A percentile compares a stretch with the other conserved stretches of the same genome.
Evolutionary conservation across 2,329 filamentous ascomycete genomes (phyloP).

Genomic region (Amesomyces nigricolor): DNA sequence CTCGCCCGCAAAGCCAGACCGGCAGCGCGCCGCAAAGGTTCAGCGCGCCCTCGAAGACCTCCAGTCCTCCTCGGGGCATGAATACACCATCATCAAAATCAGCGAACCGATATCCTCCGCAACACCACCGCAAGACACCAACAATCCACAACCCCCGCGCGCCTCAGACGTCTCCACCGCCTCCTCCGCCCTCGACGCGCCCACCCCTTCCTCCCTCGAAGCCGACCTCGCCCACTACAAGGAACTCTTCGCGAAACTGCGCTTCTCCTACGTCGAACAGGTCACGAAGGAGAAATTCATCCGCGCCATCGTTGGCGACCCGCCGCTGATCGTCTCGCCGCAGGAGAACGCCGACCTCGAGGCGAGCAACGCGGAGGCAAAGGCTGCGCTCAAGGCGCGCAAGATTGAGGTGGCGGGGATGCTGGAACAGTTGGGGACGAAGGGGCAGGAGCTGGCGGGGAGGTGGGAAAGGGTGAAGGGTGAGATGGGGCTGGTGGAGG

Average conservation of each 20-base stretch:
- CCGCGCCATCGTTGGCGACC: constrained; percentile 83
- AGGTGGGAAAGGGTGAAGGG: constrained; percentile 47
- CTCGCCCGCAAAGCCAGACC: constrained; percentile 14
- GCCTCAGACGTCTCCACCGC: constrained; percentile 68
- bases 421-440: constrained; percentile 64
- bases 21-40: constrained; percentile 33
- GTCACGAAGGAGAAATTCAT: constrained; percentile 98
- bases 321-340: constrained; percentile 75
- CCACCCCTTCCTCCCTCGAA: constrained; percentile 69
- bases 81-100: constrained; percentile 70
- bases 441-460: constrained; percentile 52
- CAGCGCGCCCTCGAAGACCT: constrained; percentile 47
- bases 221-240: constrained; percentile 87
- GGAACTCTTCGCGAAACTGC: constrained; percentile 91
- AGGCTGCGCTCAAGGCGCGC: constrained; percentile 69
- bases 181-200: constrained; percentile 49
- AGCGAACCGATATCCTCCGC: constrained; percentile 65
- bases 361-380: constrained; percentile 59
- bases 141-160: constrained; percentile 40
- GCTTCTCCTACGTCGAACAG: constrained; percentile 96
- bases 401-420: constrained; percentile 74
- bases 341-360: constrained; percentile 78
- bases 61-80: constrained; percentile 43
- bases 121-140: constrained; percentile 32
- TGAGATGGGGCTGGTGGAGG: constrained; percentile 44